These are phyloP conservation scores for Botrytis cinerea DNA, from an alignment of 2,329 filamentous ascomycete genomes.

Conservation along the genomic window DNA sequence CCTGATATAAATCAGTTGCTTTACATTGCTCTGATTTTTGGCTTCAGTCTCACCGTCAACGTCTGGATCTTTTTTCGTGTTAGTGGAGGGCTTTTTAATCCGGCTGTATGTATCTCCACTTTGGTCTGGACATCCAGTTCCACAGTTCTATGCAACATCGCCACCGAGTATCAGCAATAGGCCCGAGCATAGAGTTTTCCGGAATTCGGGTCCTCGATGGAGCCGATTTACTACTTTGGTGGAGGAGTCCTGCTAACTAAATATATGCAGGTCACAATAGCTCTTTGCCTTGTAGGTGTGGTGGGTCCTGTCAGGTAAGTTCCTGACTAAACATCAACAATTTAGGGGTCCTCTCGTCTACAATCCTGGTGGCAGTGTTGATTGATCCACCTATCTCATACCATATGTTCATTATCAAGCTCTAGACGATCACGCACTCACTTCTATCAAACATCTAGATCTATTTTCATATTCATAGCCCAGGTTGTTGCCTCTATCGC, in stretches of 20 bases:
- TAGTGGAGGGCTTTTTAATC: conserved; percentile 54
- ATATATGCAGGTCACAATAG: conserved; percentile 9
- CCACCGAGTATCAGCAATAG: conserved; percentile 10
- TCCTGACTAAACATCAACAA: neutral
- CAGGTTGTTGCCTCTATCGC: conserved; percentile 10
- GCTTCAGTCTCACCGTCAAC: conserved; percentile 50
- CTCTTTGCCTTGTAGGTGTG: conserved; percentile 14
- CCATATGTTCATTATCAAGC: neutral
- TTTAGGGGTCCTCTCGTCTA: neutral
- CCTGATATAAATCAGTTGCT: conserved; percentile 29
- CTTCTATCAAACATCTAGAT: conserved; percentile 27
- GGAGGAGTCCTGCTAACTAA: neutral
- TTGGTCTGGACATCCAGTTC: conserved; percentile 43
- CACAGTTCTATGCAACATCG: conserved; percentile 30
- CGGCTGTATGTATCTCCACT: conserved; percentile 43
- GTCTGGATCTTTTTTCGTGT: conserved; percentile 57
- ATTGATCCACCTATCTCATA: neutral
- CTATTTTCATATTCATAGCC: conserved; percentile 39
- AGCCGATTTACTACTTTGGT: neutral
- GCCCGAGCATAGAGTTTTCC: conserved; percentile 16
- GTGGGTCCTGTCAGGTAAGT: conserved; percentile 8
- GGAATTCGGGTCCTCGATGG: neutral
- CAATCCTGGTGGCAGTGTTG: neutral
- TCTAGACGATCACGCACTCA: neutral
- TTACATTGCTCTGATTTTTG: conserved; percentile 41